phyloP scores from a whole-genome alignment of 2,329 filamentous ascomycete species.

The Fusarium transvaalense region DNA sequence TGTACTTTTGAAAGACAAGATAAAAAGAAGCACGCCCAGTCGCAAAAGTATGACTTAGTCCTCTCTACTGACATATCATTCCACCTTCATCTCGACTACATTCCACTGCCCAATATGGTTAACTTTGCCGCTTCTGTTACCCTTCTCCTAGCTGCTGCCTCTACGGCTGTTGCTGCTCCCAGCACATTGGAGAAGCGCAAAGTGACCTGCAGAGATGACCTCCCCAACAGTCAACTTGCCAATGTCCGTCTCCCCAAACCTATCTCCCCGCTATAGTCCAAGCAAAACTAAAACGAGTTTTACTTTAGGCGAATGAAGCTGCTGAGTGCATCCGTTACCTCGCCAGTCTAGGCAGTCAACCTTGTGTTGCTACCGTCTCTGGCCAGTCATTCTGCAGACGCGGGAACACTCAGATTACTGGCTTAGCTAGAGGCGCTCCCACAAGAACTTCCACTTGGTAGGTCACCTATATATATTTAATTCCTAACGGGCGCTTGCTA shows the following conservation, averaged over 20 bases:
- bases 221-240: background rate
- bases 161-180: conserved; percentile 10
- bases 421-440: background rate
- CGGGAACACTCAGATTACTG: conserved; percentile 30
- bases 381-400: conserved; percentile 22
- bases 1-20: background rate
- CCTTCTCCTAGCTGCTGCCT: conserved; percentile 1
- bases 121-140: conserved; percentile 11
- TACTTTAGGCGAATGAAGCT: conserved; percentile 24
- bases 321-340: conserved; percentile 26
- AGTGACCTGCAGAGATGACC: conserved; percentile 17
- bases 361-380: conserved; percentile 5
- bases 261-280: rapidly evolving
- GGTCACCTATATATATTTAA: too few species aligned
- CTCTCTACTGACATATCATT: too few species aligned
- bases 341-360: conserved; percentile 11
- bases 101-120: conserved; percentile 11
- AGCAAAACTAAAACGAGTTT: background rate
- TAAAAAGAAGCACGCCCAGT: background rate
- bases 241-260: background rate
- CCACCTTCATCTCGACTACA: background rate
- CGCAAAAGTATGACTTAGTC: background rate
- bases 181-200: background rate
- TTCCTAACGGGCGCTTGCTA: rapidly evolving
- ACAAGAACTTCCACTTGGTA: conserved; percentile 7